Base-by-base conservation (phyloP, 228 moss, liverwort and hornwort species). In the Sphagnum magellanicum region DNA sequence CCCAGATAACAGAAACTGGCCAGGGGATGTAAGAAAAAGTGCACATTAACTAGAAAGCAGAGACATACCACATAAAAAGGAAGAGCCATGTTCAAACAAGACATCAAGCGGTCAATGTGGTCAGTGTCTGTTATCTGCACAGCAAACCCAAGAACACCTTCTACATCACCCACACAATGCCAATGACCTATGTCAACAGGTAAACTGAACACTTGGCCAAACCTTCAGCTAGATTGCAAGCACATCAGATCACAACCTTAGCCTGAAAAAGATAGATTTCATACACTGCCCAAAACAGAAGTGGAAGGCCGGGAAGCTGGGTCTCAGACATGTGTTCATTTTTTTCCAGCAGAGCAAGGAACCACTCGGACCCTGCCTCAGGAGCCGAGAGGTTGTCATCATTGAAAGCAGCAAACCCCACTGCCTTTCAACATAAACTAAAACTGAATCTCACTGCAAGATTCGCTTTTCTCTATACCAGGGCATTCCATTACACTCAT, bases 101-200 rank as follows among this genome's bases (percentile, higher is more conserved):
- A 97, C 97, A 97, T 97, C 75, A 97, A 81, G 71, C 97, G 91
- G 82, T 97, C 97, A 67, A 97, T 97, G 76, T 97, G 97, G 81
- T 97, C 97, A 66, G 93, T 90, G 67, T 97, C 97, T 66, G 88
- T 81, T 72, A 97, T 91, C 97, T 97, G 88, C 72, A 82, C 17
- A 70, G 17, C 55, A 63, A 11, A 10, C 4, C 10, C 64, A 48
- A 47, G 11, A 64, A 49, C 5, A 48, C 3, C 3, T 48, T 55
- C 47, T 48, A 13, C 49, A 64, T 10, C 48, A 64, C 4, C 64
- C 64, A 64, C 50, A 62, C 61, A 14, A 62, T 8, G 6, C 15
- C 32, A 32, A 32, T 3, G 32, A 32, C 32, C 32, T 32, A 32
- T 32, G 32, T 32, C 32, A 32, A 32, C 32, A 32, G 32, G 32